These are phyloP conservation scores for Euptelea pleiosperma DNA, from an alignment of 164 flowering plant genomes.

Conservation along the genomic window DNA sequence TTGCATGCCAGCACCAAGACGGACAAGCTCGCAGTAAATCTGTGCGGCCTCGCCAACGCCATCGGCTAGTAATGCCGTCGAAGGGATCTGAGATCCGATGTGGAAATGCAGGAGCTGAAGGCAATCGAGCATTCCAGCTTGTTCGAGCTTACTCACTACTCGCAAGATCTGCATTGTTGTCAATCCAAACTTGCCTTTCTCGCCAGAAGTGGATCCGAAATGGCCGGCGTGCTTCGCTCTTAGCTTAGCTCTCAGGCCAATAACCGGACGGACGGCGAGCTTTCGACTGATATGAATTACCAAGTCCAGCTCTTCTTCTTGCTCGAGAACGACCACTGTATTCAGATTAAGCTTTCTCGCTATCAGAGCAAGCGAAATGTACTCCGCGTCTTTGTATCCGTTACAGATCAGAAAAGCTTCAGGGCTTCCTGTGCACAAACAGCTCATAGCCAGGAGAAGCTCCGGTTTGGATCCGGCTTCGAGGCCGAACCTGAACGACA, in stretches of 20 bases:
- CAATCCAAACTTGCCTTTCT: constrained; percentile 92
- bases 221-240: constrained; percentile 95
- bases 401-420: constrained; percentile 82
- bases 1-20: constrained; percentile 84
- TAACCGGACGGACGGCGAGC: constrained; percentile 60
- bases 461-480: constrained; percentile 99
- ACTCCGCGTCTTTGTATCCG: constrained; percentile 91
- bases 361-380: constrained; percentile 74
- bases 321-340: constrained; percentile 89
- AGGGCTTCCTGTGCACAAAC: constrained; percentile 75
- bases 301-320: constrained; percentile 89
- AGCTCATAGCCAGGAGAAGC: constrained; percentile 91
- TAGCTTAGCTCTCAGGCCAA: constrained; percentile 89
- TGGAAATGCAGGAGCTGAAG: constrained; percentile 89
- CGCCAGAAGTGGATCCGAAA: constrained; percentile 99
- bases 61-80: constrained; percentile 65
- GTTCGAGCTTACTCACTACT: constrained; percentile 63
- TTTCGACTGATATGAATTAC: constrained; percentile 63
- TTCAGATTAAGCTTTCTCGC: constrained; percentile 67
- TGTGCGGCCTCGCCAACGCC: constrained; percentile 90
- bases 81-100: constrained; percentile 95
- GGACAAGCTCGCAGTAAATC: constrained; percentile 83
- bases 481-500: constrained; percentile 70
- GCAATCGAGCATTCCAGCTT: constrained; percentile 76
- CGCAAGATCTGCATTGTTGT: constrained; percentile 71